Evolutionary conservation across 495 filamentous ascomycete species (phyloP).

Genomic region (Neurospora tetraspora): DNA sequence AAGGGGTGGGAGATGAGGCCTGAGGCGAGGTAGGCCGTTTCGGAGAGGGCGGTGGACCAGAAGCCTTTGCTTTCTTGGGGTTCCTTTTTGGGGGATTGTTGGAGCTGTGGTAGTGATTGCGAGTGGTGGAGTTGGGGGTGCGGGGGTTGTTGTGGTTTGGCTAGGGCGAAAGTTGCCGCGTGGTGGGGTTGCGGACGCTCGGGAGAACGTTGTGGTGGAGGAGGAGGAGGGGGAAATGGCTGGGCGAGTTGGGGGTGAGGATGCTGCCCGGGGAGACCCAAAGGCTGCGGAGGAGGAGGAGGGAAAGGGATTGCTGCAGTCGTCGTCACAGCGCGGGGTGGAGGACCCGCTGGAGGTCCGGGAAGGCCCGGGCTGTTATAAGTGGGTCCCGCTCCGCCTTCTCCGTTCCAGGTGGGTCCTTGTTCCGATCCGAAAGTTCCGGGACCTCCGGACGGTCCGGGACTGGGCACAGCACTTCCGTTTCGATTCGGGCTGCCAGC

Average conservation of each 20-base stretch:
- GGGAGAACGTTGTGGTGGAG: neutral
- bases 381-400: neutral
- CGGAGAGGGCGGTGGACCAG: conserved; percentile 40
- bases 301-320: neutral
- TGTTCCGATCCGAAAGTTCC: neutral
- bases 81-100: neutral
- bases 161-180: neutral
- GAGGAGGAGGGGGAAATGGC: neutral
- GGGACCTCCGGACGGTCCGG: neutral
- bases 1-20: conserved; percentile 52
- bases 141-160: neutral
- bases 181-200: neutral
- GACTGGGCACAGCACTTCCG: neutral
- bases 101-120: neutral
- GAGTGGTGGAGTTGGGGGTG: neutral
- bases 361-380: neutral
- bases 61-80: conserved; percentile 6
- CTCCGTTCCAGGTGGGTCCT: neutral
- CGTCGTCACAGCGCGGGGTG: neutral
- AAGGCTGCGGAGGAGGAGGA: neutral
- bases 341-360: neutral
- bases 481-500: neutral
- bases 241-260: neutral
- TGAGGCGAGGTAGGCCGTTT: conserved; percentile 52
- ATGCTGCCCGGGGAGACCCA: neutral